A percentile compares a stretch with the other conserved stretches of the same genome.
Evolutionary conservation across 2,329 filamentous ascomycete genomes (phyloP).

Genomic region (Cyphellophora europaea): DNA sequence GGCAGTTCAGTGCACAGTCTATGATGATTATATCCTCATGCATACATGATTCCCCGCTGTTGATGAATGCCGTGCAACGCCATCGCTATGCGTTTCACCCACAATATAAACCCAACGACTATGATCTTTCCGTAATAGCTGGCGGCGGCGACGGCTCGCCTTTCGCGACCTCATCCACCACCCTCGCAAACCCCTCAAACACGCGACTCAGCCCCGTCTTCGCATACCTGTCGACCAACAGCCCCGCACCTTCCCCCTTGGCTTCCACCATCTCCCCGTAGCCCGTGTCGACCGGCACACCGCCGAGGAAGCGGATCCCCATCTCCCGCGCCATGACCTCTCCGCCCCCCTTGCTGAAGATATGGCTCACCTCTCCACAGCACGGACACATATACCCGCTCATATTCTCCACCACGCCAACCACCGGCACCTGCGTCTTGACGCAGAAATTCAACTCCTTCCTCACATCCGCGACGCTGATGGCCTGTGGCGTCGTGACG

Average conservation of each 20-base stretch:
- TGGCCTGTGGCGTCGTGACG: conserved; percentile 91
- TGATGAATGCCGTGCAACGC: too few species aligned
- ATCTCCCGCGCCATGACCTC: conserved; percentile 83
- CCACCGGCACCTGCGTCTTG: conserved; percentile 68
- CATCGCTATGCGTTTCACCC: too few species aligned
- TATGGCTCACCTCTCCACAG: conserved; percentile 75
- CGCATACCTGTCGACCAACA: conserved; percentile 16
- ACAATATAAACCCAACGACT: too few species aligned
- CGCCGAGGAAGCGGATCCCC: conserved; percentile 71
- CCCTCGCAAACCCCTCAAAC: conserved; percentile 32
- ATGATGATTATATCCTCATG: too few species aligned
- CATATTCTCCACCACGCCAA: conserved; percentile 98
- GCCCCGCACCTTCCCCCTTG: not conserved
- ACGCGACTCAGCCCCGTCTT: conserved; percentile 7
- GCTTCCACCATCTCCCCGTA: conserved; percentile 81
- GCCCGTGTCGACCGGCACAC: conserved; percentile 84
- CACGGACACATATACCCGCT: conserved; percentile 45
- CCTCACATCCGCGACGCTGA: conserved; percentile 84
- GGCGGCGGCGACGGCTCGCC: too few species aligned
- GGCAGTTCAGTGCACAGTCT: too few species aligned
- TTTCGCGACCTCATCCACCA: conserved; percentile 22
- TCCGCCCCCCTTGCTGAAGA: conserved; percentile 87
- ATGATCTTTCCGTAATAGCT: too few species aligned
- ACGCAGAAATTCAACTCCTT: conserved; percentile 91
- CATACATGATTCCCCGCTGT: too few species aligned